Conservation (phyloP, 208 protist species). For the Leishmania guyanensis region DNA sequence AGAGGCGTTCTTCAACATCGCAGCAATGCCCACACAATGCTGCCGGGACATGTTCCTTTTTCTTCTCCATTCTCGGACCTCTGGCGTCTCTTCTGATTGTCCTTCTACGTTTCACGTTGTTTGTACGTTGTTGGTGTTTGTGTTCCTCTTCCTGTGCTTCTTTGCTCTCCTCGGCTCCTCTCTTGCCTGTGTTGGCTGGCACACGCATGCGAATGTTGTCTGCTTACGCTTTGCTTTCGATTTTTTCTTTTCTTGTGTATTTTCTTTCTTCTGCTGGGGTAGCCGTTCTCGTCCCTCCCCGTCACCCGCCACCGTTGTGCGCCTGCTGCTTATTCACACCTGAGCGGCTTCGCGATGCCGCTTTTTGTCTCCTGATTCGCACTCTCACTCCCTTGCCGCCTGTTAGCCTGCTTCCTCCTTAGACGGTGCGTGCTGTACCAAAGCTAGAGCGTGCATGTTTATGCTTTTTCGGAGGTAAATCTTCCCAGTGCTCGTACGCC, state of each 20-base stretch:
- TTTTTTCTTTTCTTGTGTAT: background rate
- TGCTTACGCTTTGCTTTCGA: background rate
- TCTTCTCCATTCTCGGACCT: background rate
- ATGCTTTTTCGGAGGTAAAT: background rate
- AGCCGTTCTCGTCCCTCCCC: background rate
- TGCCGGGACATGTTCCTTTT: background rate
- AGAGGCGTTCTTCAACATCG: background rate
- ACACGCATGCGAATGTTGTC: slow-evolving; percentile 3
- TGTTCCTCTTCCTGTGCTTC: background rate
- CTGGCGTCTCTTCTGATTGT: background rate
- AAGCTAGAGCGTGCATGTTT: background rate
- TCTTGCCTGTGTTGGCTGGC: background rate
- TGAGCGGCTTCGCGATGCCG: background rate
- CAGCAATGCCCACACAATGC: background rate
- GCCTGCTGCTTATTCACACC: background rate
- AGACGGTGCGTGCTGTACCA: background rate
- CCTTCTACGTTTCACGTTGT: background rate
- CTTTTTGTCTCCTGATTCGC: background rate
- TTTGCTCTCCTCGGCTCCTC: background rate
- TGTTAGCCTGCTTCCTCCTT: background rate
- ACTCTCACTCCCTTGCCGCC: background rate
- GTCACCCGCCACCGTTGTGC: background rate
- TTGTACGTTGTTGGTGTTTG: background rate
- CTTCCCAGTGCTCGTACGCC: background rate
- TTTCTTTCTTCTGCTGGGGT: background rate